Evolutionary conservation across 179 eudicot genomes (phyloP).

Genomic region (Beta corolliflora): DNA sequence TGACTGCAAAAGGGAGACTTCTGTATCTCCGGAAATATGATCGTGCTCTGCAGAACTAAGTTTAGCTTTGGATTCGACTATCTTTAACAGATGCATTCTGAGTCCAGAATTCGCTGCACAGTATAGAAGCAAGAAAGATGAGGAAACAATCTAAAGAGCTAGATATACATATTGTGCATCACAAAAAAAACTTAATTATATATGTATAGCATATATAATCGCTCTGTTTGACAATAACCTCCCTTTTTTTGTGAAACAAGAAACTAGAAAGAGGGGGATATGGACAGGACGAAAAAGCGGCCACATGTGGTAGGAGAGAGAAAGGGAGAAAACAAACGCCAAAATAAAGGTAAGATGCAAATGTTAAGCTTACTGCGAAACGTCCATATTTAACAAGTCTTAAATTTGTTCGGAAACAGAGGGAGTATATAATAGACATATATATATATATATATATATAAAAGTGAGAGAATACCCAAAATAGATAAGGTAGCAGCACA

Average conservation of each 20-base stretch:
- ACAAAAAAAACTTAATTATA: not conserved
- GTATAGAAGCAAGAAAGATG: not conserved
- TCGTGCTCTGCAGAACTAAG: constrained; percentile 34
- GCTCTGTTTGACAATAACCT: too few relatives aligned
- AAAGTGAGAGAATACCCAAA: constrained; percentile 45
- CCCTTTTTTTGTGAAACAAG: too few relatives aligned
- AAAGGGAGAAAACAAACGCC: too few relatives aligned
- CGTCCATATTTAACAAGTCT: too few relatives aligned
- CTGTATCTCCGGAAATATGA: constrained; percentile 10
- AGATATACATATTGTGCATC: not conserved
- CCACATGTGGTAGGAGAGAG: too few relatives aligned
- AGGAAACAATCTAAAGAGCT: not conserved
- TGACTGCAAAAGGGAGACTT: constrained; percentile 12
- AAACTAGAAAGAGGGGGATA: too few relatives aligned
- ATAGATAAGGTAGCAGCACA: constrained; percentile 54
- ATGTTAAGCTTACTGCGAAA: too few relatives aligned
- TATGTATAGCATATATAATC: too few relatives aligned
- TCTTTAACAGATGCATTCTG: constrained; percentile 41
- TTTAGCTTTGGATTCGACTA: constrained; percentile 53
- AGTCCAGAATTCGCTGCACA: constrained; percentile 46
- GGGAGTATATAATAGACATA: not conserved
- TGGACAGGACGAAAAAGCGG: too few relatives aligned
- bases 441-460: not conserved
- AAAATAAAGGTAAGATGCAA: too few relatives aligned
- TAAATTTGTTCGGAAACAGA: too few relatives aligned